Percentiles rank a stretch among this genome's conserved stretches.
These are phyloP conservation scores for Citrus sp. DNA, from an alignment of 345 rosid species.

Conservation along the genomic window DNA sequence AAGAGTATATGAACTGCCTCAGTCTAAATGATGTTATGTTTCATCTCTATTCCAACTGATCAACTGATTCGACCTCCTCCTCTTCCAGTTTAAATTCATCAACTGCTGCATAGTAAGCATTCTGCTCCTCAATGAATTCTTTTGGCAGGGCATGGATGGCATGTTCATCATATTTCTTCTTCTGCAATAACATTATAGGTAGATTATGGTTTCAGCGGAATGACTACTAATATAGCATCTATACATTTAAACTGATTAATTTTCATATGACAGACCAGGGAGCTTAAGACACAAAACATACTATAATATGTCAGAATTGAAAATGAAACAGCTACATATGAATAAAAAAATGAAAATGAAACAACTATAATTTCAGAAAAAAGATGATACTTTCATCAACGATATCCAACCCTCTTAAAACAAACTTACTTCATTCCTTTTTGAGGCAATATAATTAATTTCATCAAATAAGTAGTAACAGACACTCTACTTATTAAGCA, in stretches of 20 bases:
- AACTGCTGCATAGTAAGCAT: conserved; percentile 69
- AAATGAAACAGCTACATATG: neutral
- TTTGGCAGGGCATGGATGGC: conserved; percentile 21
- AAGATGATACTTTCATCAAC: neutral
- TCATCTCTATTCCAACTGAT: conserved; percentile 40
- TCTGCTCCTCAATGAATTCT: conserved; percentile 57
- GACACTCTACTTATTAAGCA: neutral
- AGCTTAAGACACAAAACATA: neutral
- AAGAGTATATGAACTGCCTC: neutral
- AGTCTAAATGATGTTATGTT: neutral
- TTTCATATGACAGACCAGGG: neutral
- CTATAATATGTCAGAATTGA: neutral
- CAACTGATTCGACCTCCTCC: conserved; percentile 54
- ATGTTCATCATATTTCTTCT: conserved; percentile 22
- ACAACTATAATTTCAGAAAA: neutral
- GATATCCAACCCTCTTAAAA: neutral
- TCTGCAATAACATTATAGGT: conserved; percentile 32
- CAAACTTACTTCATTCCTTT: neutral
- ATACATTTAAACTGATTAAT: neutral
- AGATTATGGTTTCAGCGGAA: neutral
- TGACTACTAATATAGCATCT: neutral
- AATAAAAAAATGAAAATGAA: neutral
- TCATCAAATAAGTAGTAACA: neutral
- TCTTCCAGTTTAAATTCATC: conserved; percentile 70
- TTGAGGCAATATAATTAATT: neutral